Conservation (phyloP, 495 filamentous ascomycete genomes). For the Penicillium goetzii region DNA sequence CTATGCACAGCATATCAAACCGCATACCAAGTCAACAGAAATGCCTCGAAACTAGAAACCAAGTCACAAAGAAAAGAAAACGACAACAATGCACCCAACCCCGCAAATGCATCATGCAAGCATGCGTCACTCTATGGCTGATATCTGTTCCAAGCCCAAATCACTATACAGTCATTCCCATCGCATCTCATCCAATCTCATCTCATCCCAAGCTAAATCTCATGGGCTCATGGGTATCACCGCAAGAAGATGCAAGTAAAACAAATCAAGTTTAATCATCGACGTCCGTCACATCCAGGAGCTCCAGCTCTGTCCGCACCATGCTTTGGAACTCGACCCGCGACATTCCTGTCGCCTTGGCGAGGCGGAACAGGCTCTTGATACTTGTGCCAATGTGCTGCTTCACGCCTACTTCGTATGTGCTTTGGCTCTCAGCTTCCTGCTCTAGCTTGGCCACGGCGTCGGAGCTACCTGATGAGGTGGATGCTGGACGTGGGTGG, state of each 20-base stretch:
- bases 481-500: constrained; percentile 51
- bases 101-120: constrained; percentile 15
- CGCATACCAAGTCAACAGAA: background rate
- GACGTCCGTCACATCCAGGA: constrained; percentile 71
- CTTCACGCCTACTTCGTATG: constrained; percentile 78
- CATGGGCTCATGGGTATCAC: constrained; percentile 31
- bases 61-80: background rate
- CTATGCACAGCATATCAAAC: background rate
- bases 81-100: constrained; percentile 6
- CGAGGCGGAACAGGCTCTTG: constrained; percentile 84
- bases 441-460: constrained; percentile 69
- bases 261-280: constrained; percentile 49
- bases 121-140: constrained; percentile 20
- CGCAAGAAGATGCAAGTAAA: constrained; percentile 20
- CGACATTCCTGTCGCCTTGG: constrained; percentile 77
- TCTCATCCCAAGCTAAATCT: constrained; percentile 21
- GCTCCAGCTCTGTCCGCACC: constrained; percentile 78
- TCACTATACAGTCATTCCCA: constrained; percentile 12
- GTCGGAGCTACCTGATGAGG: constrained; percentile 59
- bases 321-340: constrained; percentile 81
- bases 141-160: constrained; percentile 4
- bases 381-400: constrained; percentile 88
- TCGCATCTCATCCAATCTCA: background rate
- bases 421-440: constrained; percentile 63
- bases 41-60: background rate